Conservation (phyloP, 768 basidiomycete genomes). For the Russula olivacea region DNA sequence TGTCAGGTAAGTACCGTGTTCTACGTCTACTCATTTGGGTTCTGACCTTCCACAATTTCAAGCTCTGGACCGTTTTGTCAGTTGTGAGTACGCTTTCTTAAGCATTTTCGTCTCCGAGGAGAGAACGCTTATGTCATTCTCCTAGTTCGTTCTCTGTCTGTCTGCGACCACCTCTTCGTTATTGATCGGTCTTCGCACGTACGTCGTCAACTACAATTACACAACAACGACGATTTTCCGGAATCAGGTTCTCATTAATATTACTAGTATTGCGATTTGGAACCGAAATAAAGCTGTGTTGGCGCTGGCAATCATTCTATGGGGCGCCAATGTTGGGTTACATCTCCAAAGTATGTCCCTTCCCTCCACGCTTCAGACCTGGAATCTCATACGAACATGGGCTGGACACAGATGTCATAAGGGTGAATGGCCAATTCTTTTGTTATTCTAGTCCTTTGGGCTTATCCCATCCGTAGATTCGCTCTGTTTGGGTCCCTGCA, state of each 20-base stretch:
- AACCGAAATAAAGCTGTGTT: not conserved
- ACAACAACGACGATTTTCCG: not conserved
- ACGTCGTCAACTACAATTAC: not conserved
- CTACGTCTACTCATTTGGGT: not conserved
- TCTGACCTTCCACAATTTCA: not conserved
- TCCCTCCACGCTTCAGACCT: not conserved
- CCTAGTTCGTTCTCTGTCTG: not conserved
- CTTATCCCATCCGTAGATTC: not conserved
- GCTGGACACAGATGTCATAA: not conserved
- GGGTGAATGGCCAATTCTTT: not conserved
- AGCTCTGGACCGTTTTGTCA: not conserved
- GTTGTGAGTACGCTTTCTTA: not conserved
- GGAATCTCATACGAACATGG: not conserved
- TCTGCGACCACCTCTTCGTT: not conserved
- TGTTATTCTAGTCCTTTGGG: not conserved
- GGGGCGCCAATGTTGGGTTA: not conserved
- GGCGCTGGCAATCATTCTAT: not conserved
- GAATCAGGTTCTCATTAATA: not conserved
- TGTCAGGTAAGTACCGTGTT: not conserved
- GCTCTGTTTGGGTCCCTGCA: not conserved
- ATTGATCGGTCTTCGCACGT: constrained; percentile 8
- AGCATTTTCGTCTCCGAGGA: not conserved
- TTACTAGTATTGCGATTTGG: constrained; percentile 6
- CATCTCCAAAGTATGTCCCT: not conserved
- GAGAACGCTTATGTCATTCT: not conserved